Evolutionary conservation across 164 flowering plant species (phyloP), one percentile per base, ranked within the genome.

Genomic region (Macadamia integrifolia): DNA sequence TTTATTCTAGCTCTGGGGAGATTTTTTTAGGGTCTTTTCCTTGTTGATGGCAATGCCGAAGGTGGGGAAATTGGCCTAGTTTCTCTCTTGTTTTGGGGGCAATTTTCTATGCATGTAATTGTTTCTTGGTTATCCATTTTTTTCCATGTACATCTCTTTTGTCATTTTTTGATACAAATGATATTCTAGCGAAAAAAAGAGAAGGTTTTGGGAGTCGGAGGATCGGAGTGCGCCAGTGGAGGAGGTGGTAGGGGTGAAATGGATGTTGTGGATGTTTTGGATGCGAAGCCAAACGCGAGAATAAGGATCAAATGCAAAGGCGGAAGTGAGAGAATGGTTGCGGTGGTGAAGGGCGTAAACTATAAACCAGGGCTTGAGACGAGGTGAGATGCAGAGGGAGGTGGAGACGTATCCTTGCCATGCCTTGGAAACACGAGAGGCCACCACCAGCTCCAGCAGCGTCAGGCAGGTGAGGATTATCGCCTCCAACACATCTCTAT

Each of bases 331-430:
- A 62, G 72, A 66, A 13, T 82, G 84, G 13, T 76, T 56, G 13
- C 82, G 64, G 0, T 63, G 52, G 73, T 55, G 58, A 62, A 85
- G 94, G 18, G 70, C 15, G 74, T 85, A 87, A 67, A 85, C 62
- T 10, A 90, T 9, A 46, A 92, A 89, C 96, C 98, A 92, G 0
- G 96, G 96, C 61, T 82, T 87, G 63, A 68, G 9, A 12, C 69
- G 79, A 61, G 83, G 67, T 23, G 52, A 72, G 40, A 68, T 59
- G 9, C 62, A 74, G 30, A 87, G 81, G 28, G 88, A 81, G 14
- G 83, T 83, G 32, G 62, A 44, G 18, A 84, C 90, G 52, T 89
- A 81, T 56, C 32, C 67, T 31, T 71, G 69, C 98, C 98, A 92
- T 5, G 85, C 17, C 49, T 70, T 72, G 62, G 91, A 87, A 12